These are phyloP conservation scores for Alternaria incomplexa DNA, from an alignment of 2,329 filamentous ascomycete genomes.

Conservation along the genomic window DNA sequence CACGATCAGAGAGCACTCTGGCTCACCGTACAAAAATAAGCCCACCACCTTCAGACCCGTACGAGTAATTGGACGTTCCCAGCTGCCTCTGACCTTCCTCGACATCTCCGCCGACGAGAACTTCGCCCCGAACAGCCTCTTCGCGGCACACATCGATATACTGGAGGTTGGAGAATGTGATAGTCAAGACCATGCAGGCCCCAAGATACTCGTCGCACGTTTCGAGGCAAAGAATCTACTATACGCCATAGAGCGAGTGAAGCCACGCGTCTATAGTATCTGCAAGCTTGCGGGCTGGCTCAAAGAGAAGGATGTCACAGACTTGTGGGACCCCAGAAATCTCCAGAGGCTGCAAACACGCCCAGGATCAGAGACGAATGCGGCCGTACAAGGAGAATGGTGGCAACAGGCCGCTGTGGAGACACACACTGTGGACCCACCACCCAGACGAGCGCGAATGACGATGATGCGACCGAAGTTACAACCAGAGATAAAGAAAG, in stretches of 20 bases:
- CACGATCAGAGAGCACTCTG: slow-evolving; percentile 39
- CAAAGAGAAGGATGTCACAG: slow-evolving; percentile 60
- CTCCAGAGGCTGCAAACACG: slow-evolving; percentile 62
- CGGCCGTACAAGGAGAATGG: slow-evolving; percentile 25
- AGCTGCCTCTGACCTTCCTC: slow-evolving; percentile 48
- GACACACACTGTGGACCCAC: slow-evolving; percentile 17
- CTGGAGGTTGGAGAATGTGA: slow-evolving; percentile 33
- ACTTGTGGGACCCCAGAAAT: slow-evolving; percentile 30
- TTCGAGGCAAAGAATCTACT: slow-evolving; percentile 66
- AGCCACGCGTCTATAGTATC: slow-evolving; percentile 66
- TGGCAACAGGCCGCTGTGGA: slow-evolving; percentile 41
- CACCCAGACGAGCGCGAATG: slow-evolving; percentile 32
- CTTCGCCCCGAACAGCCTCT: slow-evolving; percentile 39
- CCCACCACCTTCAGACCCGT: slow-evolving; percentile 43
- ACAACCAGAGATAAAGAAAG: slow-evolving; percentile 5
- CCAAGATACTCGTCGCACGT: slow-evolving; percentile 44
- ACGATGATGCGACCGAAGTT: slow-evolving; percentile 38
- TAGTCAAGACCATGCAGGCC: neutral
- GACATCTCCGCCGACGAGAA: slow-evolving; percentile 34
- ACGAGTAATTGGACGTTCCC: slow-evolving; percentile 43
- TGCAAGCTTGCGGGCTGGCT: slow-evolving; percentile 74
- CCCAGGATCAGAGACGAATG: slow-evolving; percentile 51
- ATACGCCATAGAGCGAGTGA: slow-evolving; percentile 78
- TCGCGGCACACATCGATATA: slow-evolving; percentile 41
- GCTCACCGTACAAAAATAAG: slow-evolving; percentile 32